Conservation (phyloP, 768 basidiomycete species). For the Pisolithus sp. region DNA sequence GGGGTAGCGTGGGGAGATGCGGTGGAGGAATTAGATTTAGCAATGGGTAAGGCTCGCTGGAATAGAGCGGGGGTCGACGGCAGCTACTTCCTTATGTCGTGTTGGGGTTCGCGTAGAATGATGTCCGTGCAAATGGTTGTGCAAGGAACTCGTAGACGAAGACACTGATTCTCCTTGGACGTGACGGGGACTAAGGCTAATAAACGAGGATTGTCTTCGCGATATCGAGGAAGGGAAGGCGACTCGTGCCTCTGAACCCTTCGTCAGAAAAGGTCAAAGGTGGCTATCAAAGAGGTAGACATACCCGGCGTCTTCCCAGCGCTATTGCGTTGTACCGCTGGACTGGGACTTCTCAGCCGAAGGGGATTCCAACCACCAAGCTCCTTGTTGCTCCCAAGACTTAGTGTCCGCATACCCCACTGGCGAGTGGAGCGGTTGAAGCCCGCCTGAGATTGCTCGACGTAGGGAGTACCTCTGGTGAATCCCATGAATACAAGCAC, state of each 20-base stretch:
- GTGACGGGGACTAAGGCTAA: not conserved
- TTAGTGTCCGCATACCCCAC: constrained; percentile 53
- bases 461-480: constrained; percentile 52
- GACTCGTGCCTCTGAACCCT: not conserved
- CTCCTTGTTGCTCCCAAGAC: constrained; percentile 49
- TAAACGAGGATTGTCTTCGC: not conserved
- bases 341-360: constrained; percentile 26
- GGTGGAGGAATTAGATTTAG: constrained; percentile 19
- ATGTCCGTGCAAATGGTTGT: constrained; percentile 1
- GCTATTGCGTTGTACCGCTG: constrained; percentile 10
- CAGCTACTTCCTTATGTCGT: constrained; percentile 7
- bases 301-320: constrained; percentile 15
- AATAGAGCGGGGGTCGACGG: constrained; percentile 20
- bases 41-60: constrained; percentile 14
- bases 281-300: not conserved
- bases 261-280: not conserved
- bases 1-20: constrained; percentile 7
- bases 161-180: not conserved
- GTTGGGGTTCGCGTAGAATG: constrained; percentile 18
- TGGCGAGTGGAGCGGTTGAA: constrained; percentile 33
- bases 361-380: constrained; percentile 15
- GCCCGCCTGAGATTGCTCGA: constrained; percentile 26
- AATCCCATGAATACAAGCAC: constrained; percentile 84
- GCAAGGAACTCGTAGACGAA: not conserved
- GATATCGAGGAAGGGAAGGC: not conserved